phyloP scores from a whole-genome alignment of 805 yeast species.

The Maudiozyma saulgeensis region DNA sequence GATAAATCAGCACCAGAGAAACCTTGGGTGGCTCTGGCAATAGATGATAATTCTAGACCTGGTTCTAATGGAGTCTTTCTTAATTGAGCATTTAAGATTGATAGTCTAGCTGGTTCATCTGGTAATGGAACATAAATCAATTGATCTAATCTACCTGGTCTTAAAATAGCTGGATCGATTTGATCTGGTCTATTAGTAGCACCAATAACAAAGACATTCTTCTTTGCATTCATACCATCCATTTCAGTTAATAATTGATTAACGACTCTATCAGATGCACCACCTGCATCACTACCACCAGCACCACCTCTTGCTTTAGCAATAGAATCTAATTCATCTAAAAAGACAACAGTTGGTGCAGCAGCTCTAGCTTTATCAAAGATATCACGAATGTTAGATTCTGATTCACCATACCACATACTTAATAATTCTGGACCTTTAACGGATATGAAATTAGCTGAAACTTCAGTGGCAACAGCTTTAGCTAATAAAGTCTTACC shows the following conservation, averaged over 20 bases:
- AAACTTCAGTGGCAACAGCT: slow-evolving; percentile 98
- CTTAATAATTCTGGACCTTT: slow-evolving; percentile 47
- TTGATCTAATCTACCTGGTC: slow-evolving; percentile 99
- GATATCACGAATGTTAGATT: slow-evolving; percentile 93
- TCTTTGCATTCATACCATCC: slow-evolving; percentile 99
- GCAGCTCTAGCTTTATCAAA: slow-evolving; percentile 99
- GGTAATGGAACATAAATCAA: slow-evolving; percentile 97
- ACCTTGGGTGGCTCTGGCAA: slow-evolving; percentile 91
- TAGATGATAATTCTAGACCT: slow-evolving; percentile 77
- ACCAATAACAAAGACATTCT: slow-evolving; percentile 97
- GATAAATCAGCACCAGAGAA: slow-evolving; percentile 98
- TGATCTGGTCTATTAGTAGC: slow-evolving; percentile 99
- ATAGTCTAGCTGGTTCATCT: slow-evolving; percentile 86
- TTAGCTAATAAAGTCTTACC: slow-evolving; percentile 98
- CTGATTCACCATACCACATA: slow-evolving; percentile 99
- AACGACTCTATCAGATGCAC: slow-evolving; percentile 97
- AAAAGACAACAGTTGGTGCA: slow-evolving; percentile 97
- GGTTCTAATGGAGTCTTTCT: slow-evolving; percentile 99
- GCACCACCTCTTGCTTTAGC: slow-evolving; percentile 98
- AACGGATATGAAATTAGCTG: slow-evolving; percentile 95
- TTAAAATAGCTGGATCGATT: slow-evolving; percentile 94
- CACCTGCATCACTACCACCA: slow-evolving; percentile 92
- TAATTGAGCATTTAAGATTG: slow-evolving; percentile 89
- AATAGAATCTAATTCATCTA: slow-evolving; percentile 96
- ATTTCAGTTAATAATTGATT: slow-evolving; percentile 94